phyloP scores from a whole-genome alignment of 2,329 filamentous ascomycete species.

The Fusarium kyushuense region DNA sequence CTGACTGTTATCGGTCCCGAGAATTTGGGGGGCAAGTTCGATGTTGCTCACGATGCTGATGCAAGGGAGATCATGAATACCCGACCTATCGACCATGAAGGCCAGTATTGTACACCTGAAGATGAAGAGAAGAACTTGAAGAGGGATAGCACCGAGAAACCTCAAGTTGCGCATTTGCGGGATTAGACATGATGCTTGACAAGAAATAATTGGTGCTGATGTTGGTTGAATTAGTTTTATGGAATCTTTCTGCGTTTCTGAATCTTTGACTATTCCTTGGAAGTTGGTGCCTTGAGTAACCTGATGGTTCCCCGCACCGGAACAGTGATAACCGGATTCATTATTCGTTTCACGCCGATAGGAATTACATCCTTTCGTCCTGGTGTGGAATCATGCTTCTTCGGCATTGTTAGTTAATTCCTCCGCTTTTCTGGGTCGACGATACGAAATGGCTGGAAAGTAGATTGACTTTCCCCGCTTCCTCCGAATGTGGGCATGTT shows the following conservation, averaged over 20 bases:
- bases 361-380: neutral
- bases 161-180: slow-evolving; percentile 21
- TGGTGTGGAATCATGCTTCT: neutral
- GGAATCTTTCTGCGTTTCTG: neutral
- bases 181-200: slow-evolving; percentile 6
- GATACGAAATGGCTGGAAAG: slow-evolving; percentile 1
- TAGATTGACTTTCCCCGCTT: slow-evolving; percentile 10
- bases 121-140: slow-evolving; percentile 39
- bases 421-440: slow-evolving; percentile 15
- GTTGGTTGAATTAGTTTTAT: neutral
- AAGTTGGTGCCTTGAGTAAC: neutral
- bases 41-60: slow-evolving; percentile 62
- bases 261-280: neutral
- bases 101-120: slow-evolving; percentile 8
- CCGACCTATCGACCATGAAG: slow-evolving; percentile 48
- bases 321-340: slow-evolving; percentile 8
- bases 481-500: slow-evolving; percentile 12
- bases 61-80: slow-evolving; percentile 60
- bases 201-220: neutral
- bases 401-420: slow-evolving; percentile 30
- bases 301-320: slow-evolving; percentile 21
- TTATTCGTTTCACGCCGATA: neutral
- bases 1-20: slow-evolving; percentile 73
- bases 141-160: slow-evolving; percentile 25
- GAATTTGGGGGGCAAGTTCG: slow-evolving; percentile 64